Conservation (phyloP, 2,329 filamentous ascomycete species). For the Epichloe typhina region DNA sequence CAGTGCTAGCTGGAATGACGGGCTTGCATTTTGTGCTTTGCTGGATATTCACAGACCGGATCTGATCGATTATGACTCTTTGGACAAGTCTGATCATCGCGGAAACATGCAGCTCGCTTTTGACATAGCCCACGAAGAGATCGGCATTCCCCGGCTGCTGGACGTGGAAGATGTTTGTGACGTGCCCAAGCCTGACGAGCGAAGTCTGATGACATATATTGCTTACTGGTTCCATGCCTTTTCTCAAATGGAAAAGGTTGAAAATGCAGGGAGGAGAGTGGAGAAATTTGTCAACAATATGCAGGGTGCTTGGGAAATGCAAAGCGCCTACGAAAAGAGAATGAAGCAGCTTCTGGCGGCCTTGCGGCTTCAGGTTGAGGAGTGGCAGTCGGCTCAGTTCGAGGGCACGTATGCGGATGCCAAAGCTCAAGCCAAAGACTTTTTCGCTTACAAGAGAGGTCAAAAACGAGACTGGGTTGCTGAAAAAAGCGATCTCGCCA, state of each 20-base stretch:
- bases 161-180: slow-evolving; percentile 98
- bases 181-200: slow-evolving; percentile 88
- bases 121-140: slow-evolving; percentile 89
- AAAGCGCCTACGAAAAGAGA: slow-evolving; percentile 84
- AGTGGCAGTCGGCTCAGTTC: slow-evolving; percentile 71
- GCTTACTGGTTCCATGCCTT: slow-evolving; percentile 99
- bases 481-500: slow-evolving; percentile 91
- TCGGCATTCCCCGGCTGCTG: slow-evolving; percentile 87
- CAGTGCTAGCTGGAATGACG: slow-evolving; percentile 92
- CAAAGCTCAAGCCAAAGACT: slow-evolving; percentile 70
- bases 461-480: slow-evolving; percentile 93
- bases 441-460: slow-evolving; percentile 80
- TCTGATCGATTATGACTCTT: slow-evolving; percentile 86
- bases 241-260: slow-evolving; percentile 96
- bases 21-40: slow-evolving; percentile 88
- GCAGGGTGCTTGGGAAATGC: slow-evolving; percentile 99
- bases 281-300: slow-evolving; percentile 99
- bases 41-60: slow-evolving; percentile 95
- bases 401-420: slow-evolving; percentile 87
- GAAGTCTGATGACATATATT: slow-evolving; percentile 97
- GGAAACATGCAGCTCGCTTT: slow-evolving; percentile 98
- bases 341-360: slow-evolving; percentile 71
- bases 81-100: slow-evolving; percentile 87
- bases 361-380: slow-evolving; percentile 58
- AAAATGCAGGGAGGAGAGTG: slow-evolving; percentile 89